Percentiles rank a stretch among this genome's conserved stretches.
phyloP scores from a whole-genome alignment of 75 land plant species.

The Larix kaempferi region DNA sequence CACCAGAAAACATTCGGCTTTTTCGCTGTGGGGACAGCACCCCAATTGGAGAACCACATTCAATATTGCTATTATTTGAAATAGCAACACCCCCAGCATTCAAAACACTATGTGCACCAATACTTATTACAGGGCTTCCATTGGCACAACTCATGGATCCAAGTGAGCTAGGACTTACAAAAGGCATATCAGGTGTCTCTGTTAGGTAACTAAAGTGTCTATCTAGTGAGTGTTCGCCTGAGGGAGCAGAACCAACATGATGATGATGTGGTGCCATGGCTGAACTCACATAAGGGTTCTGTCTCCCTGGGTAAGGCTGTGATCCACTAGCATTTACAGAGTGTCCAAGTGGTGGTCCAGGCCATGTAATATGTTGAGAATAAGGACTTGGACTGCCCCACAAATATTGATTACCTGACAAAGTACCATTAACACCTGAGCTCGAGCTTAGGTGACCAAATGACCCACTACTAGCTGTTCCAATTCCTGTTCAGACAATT shows the following conservation, averaged over 20 bases:
- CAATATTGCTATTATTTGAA: slow-evolving; percentile 32
- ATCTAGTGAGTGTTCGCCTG: slow-evolving; percentile 34
- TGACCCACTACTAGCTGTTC: slow-evolving; percentile 9
- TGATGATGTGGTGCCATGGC: slow-evolving; percentile 25
- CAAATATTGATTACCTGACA: slow-evolving; percentile 74
- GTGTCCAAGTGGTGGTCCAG: slow-evolving; percentile 28
- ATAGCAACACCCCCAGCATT: slow-evolving; percentile 37
- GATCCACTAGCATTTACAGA: slow-evolving; percentile 30
- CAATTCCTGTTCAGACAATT: slow-evolving; percentile 1
- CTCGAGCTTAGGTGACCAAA: slow-evolving; percentile 25
- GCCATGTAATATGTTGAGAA: slow-evolving; percentile 42
- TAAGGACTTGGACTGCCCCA: slow-evolving; percentile 82
- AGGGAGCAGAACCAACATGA: slow-evolving; percentile 80
- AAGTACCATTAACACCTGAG: slow-evolving; percentile 42
- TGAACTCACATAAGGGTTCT: slow-evolving; percentile 28
- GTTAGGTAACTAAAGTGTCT: slow-evolving; percentile 67
- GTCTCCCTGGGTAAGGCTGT: slow-evolving; percentile 31
- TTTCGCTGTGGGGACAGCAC: slow-evolving; percentile 60
- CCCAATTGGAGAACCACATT: slow-evolving; percentile 60
- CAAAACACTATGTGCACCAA: slow-evolving; percentile 41
- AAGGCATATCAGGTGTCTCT: slow-evolving; percentile 66
- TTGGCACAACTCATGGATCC: slow-evolving; percentile 36
- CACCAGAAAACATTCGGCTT: slow-evolving; percentile 42
- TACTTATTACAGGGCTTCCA: slow-evolving; percentile 46
- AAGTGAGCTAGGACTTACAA: slow-evolving; percentile 39